Base-by-base conservation (phyloP, 495 filamentous ascomycete genomes). In the Xylaria grammica region DNA sequence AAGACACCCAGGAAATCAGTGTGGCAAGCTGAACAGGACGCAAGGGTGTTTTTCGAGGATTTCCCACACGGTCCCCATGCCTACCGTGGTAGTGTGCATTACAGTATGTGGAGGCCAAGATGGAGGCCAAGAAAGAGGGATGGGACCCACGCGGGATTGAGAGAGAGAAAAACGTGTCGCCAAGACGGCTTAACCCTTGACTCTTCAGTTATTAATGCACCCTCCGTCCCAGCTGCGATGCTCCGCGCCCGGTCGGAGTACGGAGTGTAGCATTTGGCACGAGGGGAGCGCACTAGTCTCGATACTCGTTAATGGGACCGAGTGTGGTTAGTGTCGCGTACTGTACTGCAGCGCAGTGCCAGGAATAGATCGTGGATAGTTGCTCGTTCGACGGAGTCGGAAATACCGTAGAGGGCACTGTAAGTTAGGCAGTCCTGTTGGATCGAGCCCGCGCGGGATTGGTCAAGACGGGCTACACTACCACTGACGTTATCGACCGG, bases 121-220 rank as follows among this genome's bases (percentile, higher is more conserved):
- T 36, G 34, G 34, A 36, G 34, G 34, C 40, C 7, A 42, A 17
- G 6, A 17, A 42, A 3, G 8, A 59, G 48, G 53, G 53, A 56
- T 10, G n/a, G 11, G 56, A 48, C 42, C 56, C 56, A 36, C 56
- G 42, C 56, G 56, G 56, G 40, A 59, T n/a, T 59, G 36, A n/a
- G 24, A n/a, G 20, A 24, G 22, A 2, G 29, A 38, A 63, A 55
- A 63, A 63, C 49, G 60, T 63, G 60, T 27, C 32, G 60, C 60
- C 60, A 63, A 63, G 60, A 63, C 60, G 60, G 60, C 50, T 63
- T 55, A 26, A 38, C 38, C 50, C 60, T 48, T 34, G n/a, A 36
- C 50, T 29, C 49, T 9, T 40, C 20, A 20, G 22, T 32, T 48
- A 59, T 44, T 59, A 44, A 44, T 44, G 8, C 32, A 13, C 19